phyloP scores from a whole-genome alignment of 192 early-diverging fungal species.

The Geranomyces variabilis region DNA sequence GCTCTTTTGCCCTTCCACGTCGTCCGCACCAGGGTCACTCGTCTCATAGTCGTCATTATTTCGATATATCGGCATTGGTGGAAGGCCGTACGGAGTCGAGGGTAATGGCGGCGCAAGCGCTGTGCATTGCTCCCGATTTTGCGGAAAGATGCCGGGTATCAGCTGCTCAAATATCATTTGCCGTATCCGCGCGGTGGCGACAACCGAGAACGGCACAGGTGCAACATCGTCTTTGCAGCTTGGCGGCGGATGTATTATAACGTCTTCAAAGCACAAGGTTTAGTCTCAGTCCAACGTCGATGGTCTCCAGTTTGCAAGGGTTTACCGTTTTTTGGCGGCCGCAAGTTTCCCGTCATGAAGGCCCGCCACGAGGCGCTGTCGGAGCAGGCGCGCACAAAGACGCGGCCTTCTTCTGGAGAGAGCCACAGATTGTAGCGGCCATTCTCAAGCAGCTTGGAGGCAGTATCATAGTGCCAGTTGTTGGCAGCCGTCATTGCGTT shows the following conservation, averaged over 20 bases:
- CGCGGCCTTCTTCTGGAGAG: slow-evolving; percentile 25
- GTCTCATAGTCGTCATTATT: background rate
- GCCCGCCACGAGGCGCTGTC: slow-evolving; percentile 44
- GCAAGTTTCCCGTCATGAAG: background rate
- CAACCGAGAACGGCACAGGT: slow-evolving; percentile 23
- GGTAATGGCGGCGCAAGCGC: background rate
- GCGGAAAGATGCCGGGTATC: slow-evolving; percentile 60
- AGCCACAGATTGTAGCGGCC: slow-evolving; percentile 31
- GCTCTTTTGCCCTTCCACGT: background rate
- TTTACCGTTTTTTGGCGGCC: background rate
- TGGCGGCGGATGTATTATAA: background rate
- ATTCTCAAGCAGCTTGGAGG: slow-evolving; percentile 22
- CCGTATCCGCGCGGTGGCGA: slow-evolving; percentile 70
- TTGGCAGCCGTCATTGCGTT: background rate
- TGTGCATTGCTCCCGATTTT: slow-evolving; percentile 41
- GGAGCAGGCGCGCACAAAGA: slow-evolving; percentile 34
- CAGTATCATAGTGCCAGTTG: slow-evolving; percentile 22
- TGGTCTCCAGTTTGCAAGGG: too few relatives aligned
- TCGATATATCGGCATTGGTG: background rate
- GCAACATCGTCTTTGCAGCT: background rate
- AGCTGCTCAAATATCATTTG: slow-evolving; percentile 78
- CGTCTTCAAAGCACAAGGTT: background rate
- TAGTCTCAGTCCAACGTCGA: too few relatives aligned
- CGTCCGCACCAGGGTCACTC: too few relatives aligned
- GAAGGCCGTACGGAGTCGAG: background rate